Base-by-base conservation (phyloP, 78 protist genomes). In the Dictyostelium purpureum region DNA sequence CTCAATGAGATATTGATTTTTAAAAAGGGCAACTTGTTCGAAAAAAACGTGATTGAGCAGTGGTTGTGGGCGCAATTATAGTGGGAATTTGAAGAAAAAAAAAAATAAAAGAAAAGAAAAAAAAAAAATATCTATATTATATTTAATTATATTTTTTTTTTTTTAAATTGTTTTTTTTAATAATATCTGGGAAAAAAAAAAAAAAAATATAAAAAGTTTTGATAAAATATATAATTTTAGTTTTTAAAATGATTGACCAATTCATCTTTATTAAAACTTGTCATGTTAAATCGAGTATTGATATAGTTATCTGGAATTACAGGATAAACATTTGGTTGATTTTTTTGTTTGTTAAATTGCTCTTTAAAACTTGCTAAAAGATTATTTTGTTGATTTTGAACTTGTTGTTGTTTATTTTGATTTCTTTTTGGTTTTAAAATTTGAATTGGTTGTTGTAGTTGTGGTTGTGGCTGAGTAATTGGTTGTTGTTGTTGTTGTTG, bases 401-500 rank as follows among this genome's bases (percentile, higher is more conserved):
- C 45, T 42, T 77, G 14, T 16, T 56, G 24, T 75, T 47, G 52
- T 33, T 63, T 37, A 18, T 37, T 42, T 33, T 63, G 71, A 47
- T 10, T 56, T 42, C 16, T 80, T 38, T 70, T 51, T 35, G 42
- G 31, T 63, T 31, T 4, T 75, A 75, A 47, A 51, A 75, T 52
- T 51, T n/a, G 24, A 38, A 35, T 24, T 52, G 47, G 81, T 33
- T 75, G 61, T 6, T 31, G 40, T 75, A 66, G 81, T 35, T 24
- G 66, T 35, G n/a, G 21, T 69, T 38, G 76, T 19, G 26, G 7
- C 14, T 43, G 78, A 5, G 12, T 26, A 5, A 43, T n/a, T 14
- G 12, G 81, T 52, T 75, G 81, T 6, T 16, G 14, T 31, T 47
- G 57, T 12, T 73, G 70, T 31, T 61, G 70, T 61, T 61, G 70